These are phyloP conservation scores for Lepiota subincarnata DNA, from an alignment of 768 basidiomycete species.

Conservation along the genomic window DNA sequence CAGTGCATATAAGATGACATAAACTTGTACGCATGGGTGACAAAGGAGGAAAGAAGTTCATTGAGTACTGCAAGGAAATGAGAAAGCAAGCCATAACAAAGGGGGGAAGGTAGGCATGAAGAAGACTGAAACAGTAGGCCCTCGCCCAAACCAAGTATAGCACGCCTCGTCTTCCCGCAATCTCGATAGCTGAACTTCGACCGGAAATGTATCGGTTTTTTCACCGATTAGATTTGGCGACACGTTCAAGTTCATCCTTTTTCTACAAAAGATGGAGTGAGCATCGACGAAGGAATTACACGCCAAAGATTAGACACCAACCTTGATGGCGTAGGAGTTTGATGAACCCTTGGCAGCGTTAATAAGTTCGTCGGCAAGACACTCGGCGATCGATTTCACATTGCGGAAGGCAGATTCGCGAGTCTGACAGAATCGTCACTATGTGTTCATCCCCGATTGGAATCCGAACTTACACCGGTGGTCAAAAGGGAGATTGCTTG, in stretches of 20 bases:
- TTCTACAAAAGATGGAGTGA: constrained; percentile 48
- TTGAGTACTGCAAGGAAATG: background rate
- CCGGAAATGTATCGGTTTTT: constrained; percentile 19
- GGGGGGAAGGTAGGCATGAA: constrained; percentile 1
- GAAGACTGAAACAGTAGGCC: background rate
- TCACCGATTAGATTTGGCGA: constrained; percentile 99
- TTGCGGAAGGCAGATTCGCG: constrained; percentile 99
- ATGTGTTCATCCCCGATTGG: background rate
- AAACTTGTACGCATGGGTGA: background rate
- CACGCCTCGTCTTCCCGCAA: background rate
- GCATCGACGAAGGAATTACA: background rate
- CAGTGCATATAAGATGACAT: constrained; percentile 1
- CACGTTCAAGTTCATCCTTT: constrained; percentile 99
- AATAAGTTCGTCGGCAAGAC: constrained; percentile 98
- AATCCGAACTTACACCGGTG: constrained; percentile 69
- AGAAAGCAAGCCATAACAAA: constrained; percentile 4
- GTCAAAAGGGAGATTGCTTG: constrained; percentile 95
- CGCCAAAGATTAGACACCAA: constrained; percentile 24
- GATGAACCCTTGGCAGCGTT: constrained; percentile 99
- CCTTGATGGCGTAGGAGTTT: constrained; percentile 99
- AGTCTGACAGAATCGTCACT: constrained; percentile 49
- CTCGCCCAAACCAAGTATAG: constrained; percentile 17
- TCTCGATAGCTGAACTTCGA: constrained; percentile 8
- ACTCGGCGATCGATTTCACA: constrained; percentile 98
- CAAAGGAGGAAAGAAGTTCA: background rate